Percentiles rank a stretch among this genome's conserved stretches.
These are phyloP conservation scores for Rhizopogon salebrosus DNA, from an alignment of 768 basidiomycete species.

Conservation along the genomic window DNA sequence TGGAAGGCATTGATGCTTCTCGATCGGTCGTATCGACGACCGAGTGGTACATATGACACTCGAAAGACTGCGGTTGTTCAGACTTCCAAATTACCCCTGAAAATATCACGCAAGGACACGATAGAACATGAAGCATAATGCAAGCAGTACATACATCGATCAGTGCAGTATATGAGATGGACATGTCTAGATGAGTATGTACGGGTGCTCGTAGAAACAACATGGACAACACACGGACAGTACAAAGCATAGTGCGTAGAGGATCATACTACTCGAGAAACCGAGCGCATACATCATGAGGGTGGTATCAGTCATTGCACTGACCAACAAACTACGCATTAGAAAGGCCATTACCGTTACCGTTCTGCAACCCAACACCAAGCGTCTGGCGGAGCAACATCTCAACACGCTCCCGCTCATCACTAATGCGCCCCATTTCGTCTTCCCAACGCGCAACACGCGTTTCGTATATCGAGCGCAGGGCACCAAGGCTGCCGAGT, in stretches of 20 bases:
- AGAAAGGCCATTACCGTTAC: constrained; percentile 10
- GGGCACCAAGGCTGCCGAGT: constrained; percentile 56
- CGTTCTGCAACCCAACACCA: constrained; percentile 33
- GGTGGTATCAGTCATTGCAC: not conserved
- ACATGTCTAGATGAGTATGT: not conserved
- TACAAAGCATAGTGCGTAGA: not conserved
- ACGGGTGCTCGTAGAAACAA: not conserved
- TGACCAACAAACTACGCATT: not conserved
- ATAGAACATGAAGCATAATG: not conserved
- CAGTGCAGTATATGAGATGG: not conserved
- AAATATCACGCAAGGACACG: not conserved
- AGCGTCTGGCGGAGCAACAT: constrained; percentile 62
- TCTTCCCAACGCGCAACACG: constrained; percentile 66
- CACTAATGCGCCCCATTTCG: constrained; percentile 59
- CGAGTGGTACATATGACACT: no score
- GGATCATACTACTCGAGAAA: not conserved
- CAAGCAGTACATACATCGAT: not conserved
- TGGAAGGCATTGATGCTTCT: no score
- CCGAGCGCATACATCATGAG: not conserved
- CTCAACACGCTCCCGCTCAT: constrained; percentile 66
- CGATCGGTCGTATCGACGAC: no score
- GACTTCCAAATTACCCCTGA: no score
- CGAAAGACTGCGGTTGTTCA: no score
- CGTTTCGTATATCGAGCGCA: constrained; percentile 63
- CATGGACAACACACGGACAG: not conserved